phyloP scores from a whole-genome alignment of 441 rosid genomes.

The Croton laevigatus region DNA sequence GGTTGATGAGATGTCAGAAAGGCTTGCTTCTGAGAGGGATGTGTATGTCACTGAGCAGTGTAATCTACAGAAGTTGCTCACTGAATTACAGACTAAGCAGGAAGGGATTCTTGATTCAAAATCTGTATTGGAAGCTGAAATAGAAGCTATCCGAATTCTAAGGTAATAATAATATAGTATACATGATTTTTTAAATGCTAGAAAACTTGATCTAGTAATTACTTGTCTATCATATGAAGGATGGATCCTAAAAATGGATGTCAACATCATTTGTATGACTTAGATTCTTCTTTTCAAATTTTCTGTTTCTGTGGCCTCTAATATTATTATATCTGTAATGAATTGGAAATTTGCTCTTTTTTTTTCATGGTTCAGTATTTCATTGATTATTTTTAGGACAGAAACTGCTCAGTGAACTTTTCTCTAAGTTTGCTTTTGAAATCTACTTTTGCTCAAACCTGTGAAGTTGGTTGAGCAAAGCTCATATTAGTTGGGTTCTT shows the following conservation, averaged over 20 bases:
- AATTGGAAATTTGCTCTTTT: not conserved
- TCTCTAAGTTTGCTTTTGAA: not conserved
- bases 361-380: not conserved
- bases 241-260: not conserved
- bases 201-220: not conserved
- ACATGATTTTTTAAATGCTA: not conserved
- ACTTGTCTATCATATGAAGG: not conserved
- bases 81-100: conserved; percentile 46
- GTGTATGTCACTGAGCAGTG: conserved; percentile 42
- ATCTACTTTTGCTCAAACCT: not conserved
- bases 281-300: not conserved
- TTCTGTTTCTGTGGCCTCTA: not conserved
- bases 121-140: conserved; percentile 71
- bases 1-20: conserved; percentile 67
- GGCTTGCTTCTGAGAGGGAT: conserved; percentile 59
- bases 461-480: not conserved
- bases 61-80: conserved; percentile 36
- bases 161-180: conserved; percentile 42
- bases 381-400: not conserved
- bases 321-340: not conserved
- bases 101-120: conserved; percentile 59
- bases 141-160: conserved; percentile 74
- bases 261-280: not conserved
- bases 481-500: not conserved
- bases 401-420: not conserved